Conservation (phyloP, 345 rosid species). For the Citrus reticulata region DNA sequence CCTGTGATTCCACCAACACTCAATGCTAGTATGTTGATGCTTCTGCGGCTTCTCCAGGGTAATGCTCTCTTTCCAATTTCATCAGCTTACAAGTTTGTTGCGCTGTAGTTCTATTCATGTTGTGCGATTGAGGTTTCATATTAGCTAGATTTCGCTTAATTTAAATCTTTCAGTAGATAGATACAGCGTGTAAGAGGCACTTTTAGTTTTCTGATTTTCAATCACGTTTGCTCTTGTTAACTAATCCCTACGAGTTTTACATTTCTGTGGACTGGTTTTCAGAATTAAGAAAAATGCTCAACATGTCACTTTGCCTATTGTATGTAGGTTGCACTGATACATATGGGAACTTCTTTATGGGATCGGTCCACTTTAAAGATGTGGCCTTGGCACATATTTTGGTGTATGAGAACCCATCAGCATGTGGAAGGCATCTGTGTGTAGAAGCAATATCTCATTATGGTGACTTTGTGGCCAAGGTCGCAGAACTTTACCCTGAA, state of each 20-base stretch:
- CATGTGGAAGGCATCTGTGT: slow-evolving; percentile 82
- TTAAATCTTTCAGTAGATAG: background rate
- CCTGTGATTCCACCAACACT: slow-evolving; percentile 67
- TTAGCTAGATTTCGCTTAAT: background rate
- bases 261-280: background rate
- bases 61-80: background rate
- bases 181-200: background rate
- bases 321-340: slow-evolving; percentile 83
- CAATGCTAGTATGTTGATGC: slow-evolving; percentile 83
- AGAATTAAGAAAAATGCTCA: background rate
- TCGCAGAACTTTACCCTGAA: slow-evolving; percentile 90
- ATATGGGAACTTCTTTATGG: slow-evolving; percentile 73
- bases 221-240: background rate
- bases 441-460: slow-evolving; percentile 87
- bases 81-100: background rate
- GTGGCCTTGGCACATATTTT: slow-evolving; percentile 83
- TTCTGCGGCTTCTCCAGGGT: slow-evolving; percentile 75
- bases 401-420: slow-evolving; percentile 77
- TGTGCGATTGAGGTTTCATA: background rate
- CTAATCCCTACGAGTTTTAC: background rate
- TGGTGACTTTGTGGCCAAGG: slow-evolving; percentile 85
- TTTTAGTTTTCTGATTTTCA: background rate
- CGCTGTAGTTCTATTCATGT: background rate
- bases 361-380: slow-evolving; percentile 87
- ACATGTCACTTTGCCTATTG: background rate